Conservation (phyloP, 2,329 filamentous ascomycete genomes). For the Xylariaceae sp. region DNA sequence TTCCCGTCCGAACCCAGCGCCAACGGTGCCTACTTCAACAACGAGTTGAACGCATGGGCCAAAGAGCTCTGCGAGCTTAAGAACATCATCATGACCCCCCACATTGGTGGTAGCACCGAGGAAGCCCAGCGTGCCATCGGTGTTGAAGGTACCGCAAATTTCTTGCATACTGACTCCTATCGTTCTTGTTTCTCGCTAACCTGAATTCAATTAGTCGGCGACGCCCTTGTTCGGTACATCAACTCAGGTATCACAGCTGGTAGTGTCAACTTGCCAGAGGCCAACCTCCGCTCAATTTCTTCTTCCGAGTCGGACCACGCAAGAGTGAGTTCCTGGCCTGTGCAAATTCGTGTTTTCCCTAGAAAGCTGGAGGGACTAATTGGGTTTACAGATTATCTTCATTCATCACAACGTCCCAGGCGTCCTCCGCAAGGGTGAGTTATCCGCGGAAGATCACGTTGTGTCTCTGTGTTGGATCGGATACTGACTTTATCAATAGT, state of each 20-base stretch:
- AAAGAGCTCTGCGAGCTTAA: slow-evolving; percentile 78
- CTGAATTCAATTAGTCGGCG: slow-evolving; percentile 54
- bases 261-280: slow-evolving; percentile 95
- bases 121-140: slow-evolving; percentile 96
- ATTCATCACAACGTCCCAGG: slow-evolving; percentile 96
- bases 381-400: slow-evolving; percentile 64
- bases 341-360: neutral
- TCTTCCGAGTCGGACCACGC: slow-evolving; percentile 85
- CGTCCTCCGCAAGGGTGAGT: slow-evolving; percentile 73
- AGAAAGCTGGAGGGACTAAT: slow-evolving; percentile 19
- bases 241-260: slow-evolving; percentile 90
- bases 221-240: slow-evolving; percentile 86
- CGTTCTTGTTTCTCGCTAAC: slow-evolving; percentile 12
- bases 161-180: neutral
- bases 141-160: slow-evolving; percentile 57
- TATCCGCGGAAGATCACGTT: neutral
- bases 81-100: slow-evolving; percentile 92
- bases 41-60: slow-evolving; percentile 74
- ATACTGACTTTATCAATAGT: slow-evolving; percentile 46
- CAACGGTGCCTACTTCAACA: slow-evolving; percentile 94
- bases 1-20: slow-evolving; percentile 90
- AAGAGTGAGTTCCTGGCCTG: slow-evolving; percentile 50
- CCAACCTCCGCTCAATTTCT: slow-evolving; percentile 81
- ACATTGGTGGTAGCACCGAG: slow-evolving; percentile 96
- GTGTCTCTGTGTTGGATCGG: neutral